Percentiles rank a stretch among this genome's conserved stretches.
phyloP scores from a whole-genome alignment of 2,329 filamentous ascomycete species.

The Aspergillus costaricaensis region DNA sequence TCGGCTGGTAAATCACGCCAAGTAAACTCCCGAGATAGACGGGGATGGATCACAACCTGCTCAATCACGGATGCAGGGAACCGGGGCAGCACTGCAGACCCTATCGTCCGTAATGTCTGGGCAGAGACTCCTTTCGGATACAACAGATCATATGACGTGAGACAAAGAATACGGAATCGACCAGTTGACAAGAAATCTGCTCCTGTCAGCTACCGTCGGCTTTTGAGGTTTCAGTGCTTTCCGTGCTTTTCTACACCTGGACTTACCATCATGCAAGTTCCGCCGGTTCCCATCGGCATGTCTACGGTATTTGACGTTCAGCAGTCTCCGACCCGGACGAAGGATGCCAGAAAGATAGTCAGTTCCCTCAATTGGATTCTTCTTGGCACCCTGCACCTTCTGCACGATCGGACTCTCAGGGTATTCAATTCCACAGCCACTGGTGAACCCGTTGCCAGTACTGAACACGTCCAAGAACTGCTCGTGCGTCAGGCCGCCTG shows the following conservation, averaged over 20 bases:
- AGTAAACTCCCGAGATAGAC: constrained; percentile 29
- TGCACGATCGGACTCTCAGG: constrained; percentile 32
- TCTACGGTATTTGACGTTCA: constrained; percentile 36
- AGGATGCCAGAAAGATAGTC: constrained; percentile 40
- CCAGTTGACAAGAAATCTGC: constrained; percentile 41
- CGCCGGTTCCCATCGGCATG: constrained; percentile 41
- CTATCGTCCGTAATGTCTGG: constrained; percentile 26
- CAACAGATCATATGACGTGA: constrained; percentile 39
- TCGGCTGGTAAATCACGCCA: constrained; percentile 36
- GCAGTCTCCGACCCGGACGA: constrained; percentile 37
- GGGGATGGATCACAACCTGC: constrained; percentile 39
- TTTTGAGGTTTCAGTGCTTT: neutral
- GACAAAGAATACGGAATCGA: constrained; percentile 39
- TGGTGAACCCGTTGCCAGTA: constrained; percentile 42
- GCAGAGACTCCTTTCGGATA: constrained; percentile 31
- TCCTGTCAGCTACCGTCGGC: neutral
- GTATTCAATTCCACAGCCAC: constrained; percentile 44
- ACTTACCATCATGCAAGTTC: constrained; percentile 40
- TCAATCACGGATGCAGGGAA: constrained; percentile 35
- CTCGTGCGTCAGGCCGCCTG: constrained; percentile 33
- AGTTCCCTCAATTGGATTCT: constrained; percentile 32
- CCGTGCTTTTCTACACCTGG: too few relatives aligned
- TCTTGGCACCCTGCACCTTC: constrained; percentile 15
- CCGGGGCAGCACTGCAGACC: constrained; percentile 22
- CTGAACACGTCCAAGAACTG: constrained; percentile 41